Percentiles rank a stretch among this genome's conserved stretches.
Evolutionary conservation across 306 rosid species (phyloP).

Genomic region (Prosopis cineraria): DNA sequence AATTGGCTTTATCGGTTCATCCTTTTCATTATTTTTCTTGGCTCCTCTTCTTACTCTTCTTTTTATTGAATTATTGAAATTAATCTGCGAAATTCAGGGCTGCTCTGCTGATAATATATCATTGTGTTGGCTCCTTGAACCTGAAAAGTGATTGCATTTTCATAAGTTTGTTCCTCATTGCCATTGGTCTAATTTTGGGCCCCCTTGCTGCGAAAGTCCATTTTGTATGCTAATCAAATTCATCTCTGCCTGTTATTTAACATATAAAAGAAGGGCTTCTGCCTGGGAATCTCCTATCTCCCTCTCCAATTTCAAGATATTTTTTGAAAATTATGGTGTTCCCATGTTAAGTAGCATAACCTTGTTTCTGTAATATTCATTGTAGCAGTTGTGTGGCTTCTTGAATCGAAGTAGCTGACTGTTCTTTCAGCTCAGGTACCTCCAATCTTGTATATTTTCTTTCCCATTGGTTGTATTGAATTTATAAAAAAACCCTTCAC

Average conservation of each 20-base stretch:
- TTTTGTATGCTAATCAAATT: constrained; percentile 42
- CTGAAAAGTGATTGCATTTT: constrained; percentile 42
- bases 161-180: constrained; percentile 21
- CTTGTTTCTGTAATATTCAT: constrained; percentile 34
- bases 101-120: constrained; percentile 22
- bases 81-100: constrained; percentile 12
- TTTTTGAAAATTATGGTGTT: neutral
- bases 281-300: neutral
- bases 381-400: constrained; percentile 40
- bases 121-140: constrained; percentile 25
- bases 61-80: neutral
- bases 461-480: constrained; percentile 25
- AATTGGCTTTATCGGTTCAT: neutral
- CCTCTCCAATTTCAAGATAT: neutral
- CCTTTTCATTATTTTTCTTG: neutral
- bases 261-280: neutral
- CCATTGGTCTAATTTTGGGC: constrained; percentile 40
- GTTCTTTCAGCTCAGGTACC: constrained; percentile 49
- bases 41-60: neutral
- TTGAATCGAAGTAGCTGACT: constrained; percentile 44
- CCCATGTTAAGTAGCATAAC: neutral
- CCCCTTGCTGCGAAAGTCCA: constrained; percentile 47
- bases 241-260: constrained; percentile 18
- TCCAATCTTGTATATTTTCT: constrained; percentile 22
- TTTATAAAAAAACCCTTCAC: neutral